phyloP scores from a whole-genome alignment of 1,139 yeast genomes.

The Geotrichum reessii region DNA sequence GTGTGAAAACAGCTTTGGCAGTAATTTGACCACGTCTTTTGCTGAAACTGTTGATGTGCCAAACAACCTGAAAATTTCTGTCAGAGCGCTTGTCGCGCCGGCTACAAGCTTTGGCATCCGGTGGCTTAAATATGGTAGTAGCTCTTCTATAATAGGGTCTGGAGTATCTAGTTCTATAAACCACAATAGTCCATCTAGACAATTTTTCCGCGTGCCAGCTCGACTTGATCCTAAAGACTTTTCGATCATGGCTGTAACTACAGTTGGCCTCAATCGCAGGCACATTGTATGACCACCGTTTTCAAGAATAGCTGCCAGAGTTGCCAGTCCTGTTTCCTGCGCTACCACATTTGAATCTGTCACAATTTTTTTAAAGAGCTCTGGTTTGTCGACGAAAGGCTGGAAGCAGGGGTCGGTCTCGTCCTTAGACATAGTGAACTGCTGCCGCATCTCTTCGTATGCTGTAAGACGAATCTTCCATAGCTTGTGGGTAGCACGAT shows the following conservation, averaged over 20 bases:
- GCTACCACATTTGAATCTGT: slow-evolving; percentile 87
- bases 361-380: slow-evolving; percentile 50
- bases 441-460: slow-evolving; percentile 58
- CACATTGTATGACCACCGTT: slow-evolving; percentile 49
- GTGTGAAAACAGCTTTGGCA: slow-evolving; percentile 73
- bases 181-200: slow-evolving; percentile 58
- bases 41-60: slow-evolving; percentile 70
- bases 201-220: slow-evolving; percentile 62
- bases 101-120: slow-evolving; percentile 76
- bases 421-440: slow-evolving; percentile 50
- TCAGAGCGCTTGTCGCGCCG: slow-evolving; percentile 55
- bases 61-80: slow-evolving; percentile 53
- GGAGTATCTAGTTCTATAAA: slow-evolving; percentile 65
- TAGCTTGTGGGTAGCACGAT: slow-evolving; percentile 59
- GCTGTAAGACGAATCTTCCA: slow-evolving; percentile 90
- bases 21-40: slow-evolving; percentile 49
- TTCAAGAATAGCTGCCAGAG: slow-evolving; percentile 53
- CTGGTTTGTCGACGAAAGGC: slow-evolving; percentile 47
- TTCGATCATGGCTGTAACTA: slow-evolving; percentile 63
- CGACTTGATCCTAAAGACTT: slow-evolving; percentile 78
- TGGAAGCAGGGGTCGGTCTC: slow-evolving; percentile 52
- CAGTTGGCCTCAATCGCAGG: slow-evolving; percentile 36
- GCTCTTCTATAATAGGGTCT: slow-evolving; percentile 59
- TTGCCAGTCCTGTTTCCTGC: slow-evolving; percentile 70
- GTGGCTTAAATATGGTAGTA: slow-evolving; percentile 57